Evolutionary conservation across 768 basidiomycete species (phyloP), one percentile per base, ranked within the genome.

Genomic region (Rhodocollybia butyracea): DNA sequence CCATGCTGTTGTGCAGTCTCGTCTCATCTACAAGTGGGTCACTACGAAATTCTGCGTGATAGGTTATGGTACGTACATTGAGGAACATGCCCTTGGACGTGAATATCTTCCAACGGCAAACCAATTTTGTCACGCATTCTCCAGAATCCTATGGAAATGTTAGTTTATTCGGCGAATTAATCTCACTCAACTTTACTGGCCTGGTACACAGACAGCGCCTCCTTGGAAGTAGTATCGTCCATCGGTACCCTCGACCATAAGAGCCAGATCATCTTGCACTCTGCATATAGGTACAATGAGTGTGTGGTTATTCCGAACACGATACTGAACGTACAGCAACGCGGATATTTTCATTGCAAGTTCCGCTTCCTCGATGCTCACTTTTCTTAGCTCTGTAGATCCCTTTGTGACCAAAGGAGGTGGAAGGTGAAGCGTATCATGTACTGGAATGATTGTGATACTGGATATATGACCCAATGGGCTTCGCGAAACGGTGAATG

Each of bases 121-220:
- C 89, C 91, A 52, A 88, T 80, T 71, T 91, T 91, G 69, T 91
- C 88, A 59, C 78, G 66, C 70, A 91, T 76, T 17, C 88, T 77
- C 90, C 89, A 91, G 58, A 82, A 85, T 22, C 89, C 89, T 88
- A 62, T 39, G 54, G 57, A 6, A 26, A 58, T 3, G 34, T 22
- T 10, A 34, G 21, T 48, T 46, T 8, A 26, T 21, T 26, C 36
- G 42, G 17, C n/a, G 19, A 39, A 12, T 17, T 31, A 38, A 58
- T 27, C n/a, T 31, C 51, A 21, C 21, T 32, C 24, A 32, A 24
- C 31, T 57, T n/a, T 19, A 30, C 76, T 58, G 46, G 82, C 86
- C 88, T 59, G 85, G 72, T 17, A 86, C 75, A 56, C 79, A 78
- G 59, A 90, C 83, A 0, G 82, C 83, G 7, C 88, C 89, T 39